phyloP scores from a whole-genome alignment of 805 yeast genomes.

The Myxozyma melibiosi region DNA sequence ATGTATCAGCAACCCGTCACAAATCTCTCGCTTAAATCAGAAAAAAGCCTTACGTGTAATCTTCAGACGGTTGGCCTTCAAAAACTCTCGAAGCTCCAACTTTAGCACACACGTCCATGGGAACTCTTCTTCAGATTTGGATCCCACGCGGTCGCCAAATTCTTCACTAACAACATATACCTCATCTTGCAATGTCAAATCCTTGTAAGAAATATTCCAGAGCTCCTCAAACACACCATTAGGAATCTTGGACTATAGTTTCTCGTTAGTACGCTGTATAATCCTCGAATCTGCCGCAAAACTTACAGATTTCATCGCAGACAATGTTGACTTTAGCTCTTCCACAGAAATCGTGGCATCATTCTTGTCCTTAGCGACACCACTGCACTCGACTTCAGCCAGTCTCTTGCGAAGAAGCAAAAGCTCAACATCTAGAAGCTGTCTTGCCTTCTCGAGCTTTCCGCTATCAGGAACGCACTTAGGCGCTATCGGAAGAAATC shows the following conservation, averaged over 20 bases:
- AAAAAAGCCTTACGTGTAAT: constrained; percentile 1
- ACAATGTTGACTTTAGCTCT: constrained; percentile 31
- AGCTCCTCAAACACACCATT: constrained; percentile 48
- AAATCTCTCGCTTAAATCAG: no score
- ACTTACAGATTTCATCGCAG: constrained; percentile 21
- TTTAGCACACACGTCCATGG: constrained; percentile 20
- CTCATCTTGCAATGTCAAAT: constrained; percentile 18
- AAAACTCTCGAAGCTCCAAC: constrained; percentile 5
- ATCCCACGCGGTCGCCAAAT: constrained; percentile 10
- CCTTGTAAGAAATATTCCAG: constrained; percentile 34
- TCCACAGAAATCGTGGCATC: constrained; percentile 22
- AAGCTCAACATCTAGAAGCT: constrained; percentile 66
- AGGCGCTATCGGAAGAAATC: constrained; percentile 62
- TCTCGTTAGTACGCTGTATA: constrained; percentile 3
- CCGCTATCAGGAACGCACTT: constrained; percentile 74
- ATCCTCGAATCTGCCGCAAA: constrained; percentile 9
- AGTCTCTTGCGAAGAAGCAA: constrained; percentile 67
- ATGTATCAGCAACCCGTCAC: background rate
- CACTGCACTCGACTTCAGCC: constrained; percentile 61
- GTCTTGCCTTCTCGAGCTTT: constrained; percentile 65
- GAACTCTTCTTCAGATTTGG: constrained; percentile 17
- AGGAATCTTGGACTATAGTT: constrained; percentile 41
- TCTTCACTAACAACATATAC: constrained; percentile 11
- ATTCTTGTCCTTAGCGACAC: background rate
- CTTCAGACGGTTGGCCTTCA: constrained; percentile 1